A percentile compares a stretch with the other conserved stretches of the same genome.
phyloP scores from a whole-genome alignment of 1,284 basidiomycete species.

The Takashimella koratensis region DNA sequence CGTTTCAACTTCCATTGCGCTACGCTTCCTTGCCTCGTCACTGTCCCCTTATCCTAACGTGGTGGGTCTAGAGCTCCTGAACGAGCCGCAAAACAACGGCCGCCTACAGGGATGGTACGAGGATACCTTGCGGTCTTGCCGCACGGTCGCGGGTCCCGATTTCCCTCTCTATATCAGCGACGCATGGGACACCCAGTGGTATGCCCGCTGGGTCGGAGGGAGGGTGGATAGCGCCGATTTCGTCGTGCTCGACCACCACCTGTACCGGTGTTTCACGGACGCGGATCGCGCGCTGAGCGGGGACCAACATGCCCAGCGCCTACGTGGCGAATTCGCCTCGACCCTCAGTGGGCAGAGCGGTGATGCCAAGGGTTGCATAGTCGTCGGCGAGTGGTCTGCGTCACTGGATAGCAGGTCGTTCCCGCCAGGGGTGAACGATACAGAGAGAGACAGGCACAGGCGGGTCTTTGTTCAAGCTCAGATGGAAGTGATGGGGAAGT shows the following conservation, averaged over 20 bases:
- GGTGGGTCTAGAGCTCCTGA: slow-evolving; percentile 76
- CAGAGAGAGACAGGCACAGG: slow-evolving; percentile 54
- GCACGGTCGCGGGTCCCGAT: slow-evolving; percentile 53
- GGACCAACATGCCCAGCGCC: slow-evolving; percentile 56
- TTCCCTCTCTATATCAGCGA: slow-evolving; percentile 73
- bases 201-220: slow-evolving; percentile 57
- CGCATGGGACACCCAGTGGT: slow-evolving; percentile 69
- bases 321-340: slow-evolving; percentile 22
- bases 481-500: slow-evolving; percentile 62
- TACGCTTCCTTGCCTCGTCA: slow-evolving; percentile 52
- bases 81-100: slow-evolving; percentile 66
- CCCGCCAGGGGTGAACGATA: slow-evolving; percentile 50
- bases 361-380: slow-evolving; percentile 56
- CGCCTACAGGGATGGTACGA: slow-evolving; percentile 65
- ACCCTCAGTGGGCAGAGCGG: slow-evolving; percentile 12
- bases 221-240: slow-evolving; percentile 43
- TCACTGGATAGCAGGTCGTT: slow-evolving; percentile 68
- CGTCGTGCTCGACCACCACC: slow-evolving; percentile 73
- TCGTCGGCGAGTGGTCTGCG: slow-evolving; percentile 82
- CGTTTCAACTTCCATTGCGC: slow-evolving; percentile 56
- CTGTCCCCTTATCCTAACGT: slow-evolving; percentile 59
- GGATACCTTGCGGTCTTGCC: slow-evolving; percentile 58
- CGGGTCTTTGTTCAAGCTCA: slow-evolving; percentile 63
- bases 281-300: slow-evolving; percentile 60
- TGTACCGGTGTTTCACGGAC: slow-evolving; percentile 64